Base-by-base conservation (phyloP, 2,329 filamentous ascomycete species). In the Phialophora chinensis region DNA sequence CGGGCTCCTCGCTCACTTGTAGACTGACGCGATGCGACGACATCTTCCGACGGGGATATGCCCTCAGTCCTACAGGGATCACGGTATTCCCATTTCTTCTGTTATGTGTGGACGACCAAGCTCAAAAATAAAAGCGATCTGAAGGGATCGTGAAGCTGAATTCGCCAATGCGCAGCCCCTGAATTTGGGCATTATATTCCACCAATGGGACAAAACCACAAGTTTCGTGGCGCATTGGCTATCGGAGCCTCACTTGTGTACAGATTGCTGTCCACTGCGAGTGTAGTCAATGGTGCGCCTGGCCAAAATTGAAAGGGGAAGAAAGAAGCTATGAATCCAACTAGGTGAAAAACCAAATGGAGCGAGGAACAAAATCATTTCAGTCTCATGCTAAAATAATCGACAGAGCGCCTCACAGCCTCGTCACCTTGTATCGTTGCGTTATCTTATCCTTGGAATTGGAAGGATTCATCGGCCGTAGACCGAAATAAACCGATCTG, bases 401-500 rank as follows among this genome's bases (percentile, higher is more conserved):
- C 8, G 38, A n/a, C 38, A 6, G 6, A 44, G 14, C 49, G 14
- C 11, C 10, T 12, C 11, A 52, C 23, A 14, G 10, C 6, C 23
- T 27, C 14, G 49, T 3, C 14, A 14, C 23, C 20, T 52, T 23
- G 20, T 1, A 25, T 27, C 49, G 4, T 17, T 14, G 10, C 49
- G 27, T 23, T 4, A 27, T 20, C 20, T 0, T 7, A 42, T 17
- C 7, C 23, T 27, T 29, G 8, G 0, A n/a, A 14, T 29, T 10
- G 49, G 49, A 52, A 8, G 23, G 17, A 7, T 20, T 67, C 52
- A 67, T 59, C 66, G 66, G 1, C 50, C 56, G 29, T 62, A 67
- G n/a, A 60, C 57, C 11, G 38, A 54, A 12, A 54, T 38, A n/a
- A 67, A 55, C 8, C 52, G 42, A 49, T 66, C 66, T 6, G 33